Conservation (phyloP, 352 stramenopile species). For the Globisporangium cederbergense region DNA sequence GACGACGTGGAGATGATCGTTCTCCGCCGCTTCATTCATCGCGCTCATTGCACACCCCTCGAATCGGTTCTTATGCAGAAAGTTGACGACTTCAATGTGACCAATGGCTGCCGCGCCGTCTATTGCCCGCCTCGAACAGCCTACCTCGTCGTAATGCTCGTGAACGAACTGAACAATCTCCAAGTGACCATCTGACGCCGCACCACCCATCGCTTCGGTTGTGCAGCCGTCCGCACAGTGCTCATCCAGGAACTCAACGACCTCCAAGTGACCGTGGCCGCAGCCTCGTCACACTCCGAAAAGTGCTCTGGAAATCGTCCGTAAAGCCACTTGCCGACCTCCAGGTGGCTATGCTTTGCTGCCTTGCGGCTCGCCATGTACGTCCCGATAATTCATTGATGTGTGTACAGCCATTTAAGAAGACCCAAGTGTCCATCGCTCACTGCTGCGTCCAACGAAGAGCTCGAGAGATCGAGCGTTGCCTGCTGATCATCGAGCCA, state of each 20-base stretch:
- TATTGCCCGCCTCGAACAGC: background rate
- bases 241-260: too few relatives aligned
- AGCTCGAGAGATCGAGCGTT: background rate
- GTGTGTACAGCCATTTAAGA: background rate
- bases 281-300: background rate
- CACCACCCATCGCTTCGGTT: background rate
- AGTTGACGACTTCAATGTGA: background rate
- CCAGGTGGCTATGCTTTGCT: background rate
- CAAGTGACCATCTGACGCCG: background rate
- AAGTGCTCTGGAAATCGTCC: background rate
- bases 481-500: background rate
- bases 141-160: background rate
- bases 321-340: constrained; percentile 1
- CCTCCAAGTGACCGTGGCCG: too few relatives aligned
- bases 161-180: constrained; percentile 3
- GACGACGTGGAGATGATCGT: background rate
- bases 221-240: too few relatives aligned
- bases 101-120: background rate
- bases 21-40: background rate
- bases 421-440: background rate
- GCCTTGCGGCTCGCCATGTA: background rate
- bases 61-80: background rate
- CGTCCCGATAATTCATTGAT: background rate
- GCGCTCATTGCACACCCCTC: background rate
- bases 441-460: background rate